Base-by-base conservation (phyloP, 2,329 filamentous ascomycete species). In the Coleophoma crateriformis region DNA sequence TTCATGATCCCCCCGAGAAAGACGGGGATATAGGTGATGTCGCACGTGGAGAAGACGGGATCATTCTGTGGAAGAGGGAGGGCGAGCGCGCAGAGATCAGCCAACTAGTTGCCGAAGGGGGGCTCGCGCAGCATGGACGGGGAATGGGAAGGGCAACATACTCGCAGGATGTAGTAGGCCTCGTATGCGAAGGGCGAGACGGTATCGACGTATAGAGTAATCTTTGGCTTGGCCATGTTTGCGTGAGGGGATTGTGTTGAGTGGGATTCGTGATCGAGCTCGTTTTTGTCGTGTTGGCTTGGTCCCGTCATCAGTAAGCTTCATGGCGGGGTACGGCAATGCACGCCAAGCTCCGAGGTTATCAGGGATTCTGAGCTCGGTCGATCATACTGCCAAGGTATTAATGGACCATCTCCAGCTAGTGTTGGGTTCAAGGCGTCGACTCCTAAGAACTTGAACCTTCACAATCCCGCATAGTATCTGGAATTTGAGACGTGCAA, bases 101-200 rank as follows among this genome's bases (percentile, higher is more conserved):
- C 49, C 35, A 17, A 44, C 33, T 22, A 47, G 15, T 20, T 33
- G 33, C 22, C 19, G 19, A 19, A 19, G 19, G 19, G 19, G 19
- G 19, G 19, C 3, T 19, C 3, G 19, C 19, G 19, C 19, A 19
- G 19, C 19, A 3, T 19, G 19, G 19, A 19, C 19, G n/a, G n/a
- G n/a, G n/a, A n/a, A n/a, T n/a, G 39, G 44, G 27, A 17, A 7
- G 34, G 39, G 13, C 19, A 19, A 64, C 74, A 55, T 67, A 80
- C 79, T 61, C 71, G 68, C 27, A 78, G 62, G 33, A 81, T 64
- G 57, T 78, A 73, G 61, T 80, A 84, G 3, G 76, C 80, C 49
- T 82, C 69, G 57, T 83, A 84, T 1, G 71, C 77, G 62, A 84
- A 84, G 1, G 81, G 81, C 52, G 73, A 78, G 20, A 84, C 71